Conservation (phyloP, 768 basidiomycete species). For the Tephrocybe sp. region DNA sequence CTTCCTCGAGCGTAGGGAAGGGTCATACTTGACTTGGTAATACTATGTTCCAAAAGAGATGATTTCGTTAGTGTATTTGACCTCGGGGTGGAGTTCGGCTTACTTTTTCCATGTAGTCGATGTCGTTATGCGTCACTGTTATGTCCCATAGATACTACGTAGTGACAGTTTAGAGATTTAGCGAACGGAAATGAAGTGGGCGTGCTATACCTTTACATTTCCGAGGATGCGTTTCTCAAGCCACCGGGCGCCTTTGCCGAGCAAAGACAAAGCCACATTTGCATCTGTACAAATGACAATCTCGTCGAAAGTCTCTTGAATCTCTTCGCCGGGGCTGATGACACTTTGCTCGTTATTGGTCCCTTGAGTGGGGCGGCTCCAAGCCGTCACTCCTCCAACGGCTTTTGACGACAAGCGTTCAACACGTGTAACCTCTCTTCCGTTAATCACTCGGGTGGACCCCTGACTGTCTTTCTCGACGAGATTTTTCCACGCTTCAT, state of each 20-base stretch:
- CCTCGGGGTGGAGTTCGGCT: background rate
- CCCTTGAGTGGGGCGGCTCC: slow-evolving; percentile 26
- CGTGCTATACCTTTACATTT: slow-evolving; percentile 25
- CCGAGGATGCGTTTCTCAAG: slow-evolving; percentile 29
- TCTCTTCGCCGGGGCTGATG: slow-evolving; percentile 26
- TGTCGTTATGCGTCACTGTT: slow-evolving; percentile 51
- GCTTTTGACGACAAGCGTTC: slow-evolving; percentile 19
- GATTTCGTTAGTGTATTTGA: background rate
- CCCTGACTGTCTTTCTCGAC: slow-evolving; percentile 26
- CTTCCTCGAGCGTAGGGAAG: slow-evolving; percentile 27
- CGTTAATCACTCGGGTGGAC: slow-evolving; percentile 22
- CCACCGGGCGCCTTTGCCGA: slow-evolving; percentile 26
- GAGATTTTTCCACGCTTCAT: slow-evolving; percentile 24
- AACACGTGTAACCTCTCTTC: slow-evolving; percentile 27
- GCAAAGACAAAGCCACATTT: slow-evolving; percentile 24
- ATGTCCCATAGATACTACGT: slow-evolving; percentile 41
- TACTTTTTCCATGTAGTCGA: slow-evolving; percentile 46
- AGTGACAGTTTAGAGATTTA: background rate
- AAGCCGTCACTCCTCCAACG: slow-evolving; percentile 22
- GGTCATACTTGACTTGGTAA: slow-evolving; percentile 38
- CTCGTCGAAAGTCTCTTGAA: slow-evolving; percentile 24
- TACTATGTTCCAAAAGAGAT: slow-evolving; percentile 29
- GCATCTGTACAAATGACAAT: slow-evolving; percentile 29
- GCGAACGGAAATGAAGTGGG: background rate
- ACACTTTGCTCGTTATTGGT: slow-evolving; percentile 28